Evolutionary conservation across 306 rosid species (phyloP).

Genomic region (Vigna radiata): DNA sequence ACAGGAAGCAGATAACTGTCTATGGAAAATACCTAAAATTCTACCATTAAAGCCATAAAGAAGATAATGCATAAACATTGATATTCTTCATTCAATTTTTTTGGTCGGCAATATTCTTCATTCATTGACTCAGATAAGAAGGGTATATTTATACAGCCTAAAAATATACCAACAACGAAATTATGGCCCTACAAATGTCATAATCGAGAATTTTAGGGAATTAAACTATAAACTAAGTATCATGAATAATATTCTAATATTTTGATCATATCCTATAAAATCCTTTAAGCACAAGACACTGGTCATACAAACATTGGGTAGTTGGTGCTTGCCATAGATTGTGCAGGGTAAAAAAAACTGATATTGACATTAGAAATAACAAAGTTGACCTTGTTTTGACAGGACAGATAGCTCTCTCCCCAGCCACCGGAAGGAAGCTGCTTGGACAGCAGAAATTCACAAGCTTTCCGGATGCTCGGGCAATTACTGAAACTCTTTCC

Average conservation of each 20-base stretch:
- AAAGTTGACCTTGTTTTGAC: conserved; percentile 80
- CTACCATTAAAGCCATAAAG: no score
- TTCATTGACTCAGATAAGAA: no score
- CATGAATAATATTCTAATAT: no score
- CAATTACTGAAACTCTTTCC: conserved; percentile 69
- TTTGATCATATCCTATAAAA: no score
- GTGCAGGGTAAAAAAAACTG: background rate
- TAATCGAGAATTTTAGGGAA: no score
- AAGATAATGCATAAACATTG: no score
- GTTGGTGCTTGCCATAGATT: background rate
- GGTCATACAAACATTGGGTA: conserved; percentile 5
- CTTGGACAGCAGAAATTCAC: conserved; percentile 79
- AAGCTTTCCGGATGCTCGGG: conserved; percentile 69
- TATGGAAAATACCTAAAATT: no score
- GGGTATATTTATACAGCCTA: background rate
- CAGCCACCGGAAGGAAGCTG: conserved; percentile 88
- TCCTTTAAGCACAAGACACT: background rate
- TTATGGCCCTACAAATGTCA: no score
- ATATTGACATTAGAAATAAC: conserved; percentile 12
- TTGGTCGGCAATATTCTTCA: no score
- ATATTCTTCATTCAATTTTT: no score
- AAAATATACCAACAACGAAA: background rate
- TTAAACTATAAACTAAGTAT: no score
- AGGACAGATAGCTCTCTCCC: conserved; percentile 89
- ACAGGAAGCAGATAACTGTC: no score